A percentile compares a stretch with the other conserved stretches of the same genome.
Evolutionary conservation across 2,329 filamentous ascomycete genomes (phyloP).

Genomic region (Trichoderma hamatum): DNA sequence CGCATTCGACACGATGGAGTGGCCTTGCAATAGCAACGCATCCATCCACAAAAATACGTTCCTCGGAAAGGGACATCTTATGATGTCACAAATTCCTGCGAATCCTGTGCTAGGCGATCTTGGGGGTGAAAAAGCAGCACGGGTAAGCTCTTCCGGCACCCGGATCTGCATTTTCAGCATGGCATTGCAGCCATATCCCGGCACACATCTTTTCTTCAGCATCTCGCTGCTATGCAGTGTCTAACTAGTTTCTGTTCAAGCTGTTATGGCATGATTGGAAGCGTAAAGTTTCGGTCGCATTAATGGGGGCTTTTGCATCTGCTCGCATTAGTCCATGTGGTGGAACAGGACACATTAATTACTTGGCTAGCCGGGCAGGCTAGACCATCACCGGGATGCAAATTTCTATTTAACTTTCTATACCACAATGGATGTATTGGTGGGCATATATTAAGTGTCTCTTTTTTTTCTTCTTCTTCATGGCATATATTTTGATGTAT

Average conservation of each 20-base stretch:
- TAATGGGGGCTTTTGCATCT: slow-evolving; percentile 19
- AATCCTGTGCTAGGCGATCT: slow-evolving; percentile 26
- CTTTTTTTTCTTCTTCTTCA: not conserved
- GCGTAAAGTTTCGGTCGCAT: not conserved
- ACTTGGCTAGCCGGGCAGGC: slow-evolving; percentile 13
- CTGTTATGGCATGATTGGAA: not conserved
- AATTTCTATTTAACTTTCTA: not conserved
- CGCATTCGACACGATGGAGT: slow-evolving; percentile 26
- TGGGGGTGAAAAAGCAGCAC: not conserved
- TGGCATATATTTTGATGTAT: slow-evolving; percentile 11
- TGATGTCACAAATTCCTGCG: slow-evolving; percentile 28
- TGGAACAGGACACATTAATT: slow-evolving; percentile 9
- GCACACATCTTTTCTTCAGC: slow-evolving; percentile 1
- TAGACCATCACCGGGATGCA: slow-evolving; percentile 17
- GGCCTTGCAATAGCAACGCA: slow-evolving; percentile 26
- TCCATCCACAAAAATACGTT: slow-evolving; percentile 39
- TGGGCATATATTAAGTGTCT: not conserved
- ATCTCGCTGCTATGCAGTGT: slow-evolving; percentile 2
- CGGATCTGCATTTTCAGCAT: not conserved
- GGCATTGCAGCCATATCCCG: not conserved
- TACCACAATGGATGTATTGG: not conserved
- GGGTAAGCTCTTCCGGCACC: not conserved
- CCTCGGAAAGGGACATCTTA: slow-evolving; percentile 28
- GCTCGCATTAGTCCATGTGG: slow-evolving; percentile 25
- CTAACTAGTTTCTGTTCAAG: not conserved